phyloP scores from a whole-genome alignment of 495 filamentous ascomycete species.

The Neurospora hispaniola region DNA sequence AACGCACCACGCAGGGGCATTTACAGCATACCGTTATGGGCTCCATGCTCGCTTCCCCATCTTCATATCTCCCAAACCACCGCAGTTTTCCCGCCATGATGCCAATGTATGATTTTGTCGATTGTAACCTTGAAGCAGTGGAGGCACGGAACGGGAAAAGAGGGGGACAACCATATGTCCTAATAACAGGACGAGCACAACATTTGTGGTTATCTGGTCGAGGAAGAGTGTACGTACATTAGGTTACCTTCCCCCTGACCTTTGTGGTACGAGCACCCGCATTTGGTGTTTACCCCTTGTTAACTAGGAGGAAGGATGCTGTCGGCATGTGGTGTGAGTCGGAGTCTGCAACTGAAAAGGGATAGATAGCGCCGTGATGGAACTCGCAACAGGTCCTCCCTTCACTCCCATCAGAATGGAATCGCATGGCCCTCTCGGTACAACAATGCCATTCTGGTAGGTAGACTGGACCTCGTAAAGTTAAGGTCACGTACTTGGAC shows the following conservation, averaged over 20 bases:
- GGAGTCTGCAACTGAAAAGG: background rate
- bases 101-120: background rate
- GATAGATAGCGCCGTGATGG: background rate
- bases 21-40: background rate
- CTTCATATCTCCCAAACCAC: background rate
- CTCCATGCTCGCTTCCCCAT: background rate
- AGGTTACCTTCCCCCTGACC: background rate
- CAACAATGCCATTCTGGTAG: background rate
- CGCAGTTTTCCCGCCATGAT: background rate
- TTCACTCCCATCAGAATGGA: background rate
- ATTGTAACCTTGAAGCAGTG: background rate
- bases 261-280: constrained; percentile 11
- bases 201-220: background rate
- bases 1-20: background rate
- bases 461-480: background rate
- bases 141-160: background rate
- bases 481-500: background rate
- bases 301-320: background rate
- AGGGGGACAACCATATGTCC: background rate
- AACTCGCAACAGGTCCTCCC: background rate
- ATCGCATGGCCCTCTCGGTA: background rate
- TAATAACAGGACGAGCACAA: background rate
- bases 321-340: background rate
- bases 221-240: background rate
- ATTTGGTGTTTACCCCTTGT: constrained; percentile 7